Percentiles rank a stretch among this genome's conserved stretches.
Conservation (phyloP, 192 early-diverging fungal genomes). For the Coemansia sp. region DNA sequence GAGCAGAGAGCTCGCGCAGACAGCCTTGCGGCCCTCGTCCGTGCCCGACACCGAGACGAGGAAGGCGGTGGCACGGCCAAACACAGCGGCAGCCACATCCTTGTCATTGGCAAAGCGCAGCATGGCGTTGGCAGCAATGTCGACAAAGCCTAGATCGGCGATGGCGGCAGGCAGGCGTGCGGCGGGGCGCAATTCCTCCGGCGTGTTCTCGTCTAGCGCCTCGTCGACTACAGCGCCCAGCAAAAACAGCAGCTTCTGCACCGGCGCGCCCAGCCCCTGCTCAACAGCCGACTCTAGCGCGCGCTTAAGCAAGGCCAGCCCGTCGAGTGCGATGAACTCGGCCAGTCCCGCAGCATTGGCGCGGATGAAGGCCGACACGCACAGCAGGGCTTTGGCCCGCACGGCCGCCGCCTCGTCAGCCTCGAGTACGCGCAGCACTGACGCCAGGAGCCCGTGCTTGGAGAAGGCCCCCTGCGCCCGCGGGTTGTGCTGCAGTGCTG, state of each 20-base stretch:
- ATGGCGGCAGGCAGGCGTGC: constrained; percentile 43
- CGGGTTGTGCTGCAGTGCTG: constrained; percentile 91
- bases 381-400: constrained; percentile 70
- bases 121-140: constrained; percentile 48
- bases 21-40: constrained; percentile 12
- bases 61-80: constrained; percentile 37
- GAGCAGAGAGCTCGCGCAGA: constrained; percentile 12
- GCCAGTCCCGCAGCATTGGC: constrained; percentile 57
- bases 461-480: constrained; percentile 72
- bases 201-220: constrained; percentile 46
- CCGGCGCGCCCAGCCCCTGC: not conserved
- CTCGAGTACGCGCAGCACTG: constrained; percentile 52
- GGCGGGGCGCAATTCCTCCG: constrained; percentile 35
- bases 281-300: constrained; percentile 22
- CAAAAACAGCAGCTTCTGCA: constrained; percentile 61
- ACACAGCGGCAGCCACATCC: constrained; percentile 28
- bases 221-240: constrained; percentile 63
- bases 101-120: constrained; percentile 45
- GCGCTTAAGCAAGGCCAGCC: constrained; percentile 52
- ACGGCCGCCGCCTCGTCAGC: constrained; percentile 43
- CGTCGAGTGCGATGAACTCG: constrained; percentile 55
- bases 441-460: constrained; percentile 49
- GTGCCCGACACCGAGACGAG: constrained; percentile 25
- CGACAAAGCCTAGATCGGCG: constrained; percentile 49
- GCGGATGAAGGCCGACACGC: constrained; percentile 67